Base-by-base conservation (phyloP, 1,139 yeast genomes). In the Candida anutae region DNA sequence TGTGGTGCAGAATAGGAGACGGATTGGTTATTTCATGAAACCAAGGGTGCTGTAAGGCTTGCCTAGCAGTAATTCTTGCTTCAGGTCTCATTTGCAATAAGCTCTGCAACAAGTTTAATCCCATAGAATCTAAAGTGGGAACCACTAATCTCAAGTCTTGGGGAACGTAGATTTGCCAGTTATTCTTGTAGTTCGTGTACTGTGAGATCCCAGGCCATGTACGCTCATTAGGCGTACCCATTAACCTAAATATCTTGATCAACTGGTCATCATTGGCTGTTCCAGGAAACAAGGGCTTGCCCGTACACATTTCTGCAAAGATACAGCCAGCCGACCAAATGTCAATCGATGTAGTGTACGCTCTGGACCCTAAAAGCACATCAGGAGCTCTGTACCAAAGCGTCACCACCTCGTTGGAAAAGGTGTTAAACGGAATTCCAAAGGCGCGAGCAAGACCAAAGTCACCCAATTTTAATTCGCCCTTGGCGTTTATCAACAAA, bases 311-410 rank as follows among this genome's bases (percentile, higher is more conserved):
- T 53, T 90, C 99, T 2, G 97, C 97, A 50, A 90, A 69, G 31
- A 90, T 90, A 57, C 98, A 90, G 9, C 99, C 99, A 14, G 95
- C 94, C 16, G 96, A 85, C 99, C 99, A 90, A 58, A 90, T 87
- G 55, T 90, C 99, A 38, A 90, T 90, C 1, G 95, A 84, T 0
- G 98, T 90, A 18, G 95, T 82, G 55, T 90, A 90, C 27, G 94
- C 87, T 42, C 96, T 73, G 1, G 95, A 84, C 0, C 99, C 99
- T 55, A 90, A 72, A 31, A 90, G 62, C 23, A 90, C 98, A 52
- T 90, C 99, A 0, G 98, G 98, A 0, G 99, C 97, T 38, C 99
- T 72, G 58, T 90, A 90, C 99, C 99, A 90, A 38, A 90, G 62
- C 1, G 99, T 90, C 22, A 90, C 99, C 22, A 90, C 99, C 53